Evolutionary conservation across 768 basidiomycete genomes (phyloP), one percentile per base, ranked within the genome.

Genomic region (Mycena rebaudengoi): DNA sequence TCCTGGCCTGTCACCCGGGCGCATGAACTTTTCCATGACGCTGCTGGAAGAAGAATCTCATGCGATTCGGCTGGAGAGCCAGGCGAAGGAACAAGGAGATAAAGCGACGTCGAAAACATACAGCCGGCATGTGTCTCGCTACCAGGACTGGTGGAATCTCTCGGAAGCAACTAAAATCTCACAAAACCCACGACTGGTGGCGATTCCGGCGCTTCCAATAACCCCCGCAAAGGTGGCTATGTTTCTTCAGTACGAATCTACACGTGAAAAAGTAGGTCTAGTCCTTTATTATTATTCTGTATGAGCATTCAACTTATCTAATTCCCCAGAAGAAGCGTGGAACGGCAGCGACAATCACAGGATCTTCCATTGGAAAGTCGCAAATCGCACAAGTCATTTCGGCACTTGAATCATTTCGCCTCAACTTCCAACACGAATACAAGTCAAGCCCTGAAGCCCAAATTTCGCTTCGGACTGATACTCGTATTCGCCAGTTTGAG

Each of bases 41-140:
- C 5, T 25, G 10, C 43, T 45, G 23, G 43, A 45, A 25, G 33
- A 32, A 21, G 53, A 55, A 55, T 20, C 53, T 23, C 39, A 55
- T 41, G 37, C 18, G 3, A 37, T 37, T 37, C 18, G 35, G 11
- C 35, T 37, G 11, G 35, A 37, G 18, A 37, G 10, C 18, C 35
- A 37, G 35, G 35, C 35, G 11, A 37, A 37, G 35, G 35, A 37
- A 37, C 35, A 37, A 37, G 35, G 18, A 18, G 35, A 37, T 37
- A 37, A 37, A 37, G 35, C 10, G 11, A 37, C 35, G 10, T 10
- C 18, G 11, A 37, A 37, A 37, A 37, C 35, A 10, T 37, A 37
- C 18, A 37, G 35, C 18, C 35, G 35, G 18, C 77, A 79, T 60
- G 44, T 77, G 1, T 62, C 64, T 33, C 60, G 67, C 30, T 79